Conservation (phyloP, 352 stramenopile genomes). For the Globisporangium ultimum region DNA sequence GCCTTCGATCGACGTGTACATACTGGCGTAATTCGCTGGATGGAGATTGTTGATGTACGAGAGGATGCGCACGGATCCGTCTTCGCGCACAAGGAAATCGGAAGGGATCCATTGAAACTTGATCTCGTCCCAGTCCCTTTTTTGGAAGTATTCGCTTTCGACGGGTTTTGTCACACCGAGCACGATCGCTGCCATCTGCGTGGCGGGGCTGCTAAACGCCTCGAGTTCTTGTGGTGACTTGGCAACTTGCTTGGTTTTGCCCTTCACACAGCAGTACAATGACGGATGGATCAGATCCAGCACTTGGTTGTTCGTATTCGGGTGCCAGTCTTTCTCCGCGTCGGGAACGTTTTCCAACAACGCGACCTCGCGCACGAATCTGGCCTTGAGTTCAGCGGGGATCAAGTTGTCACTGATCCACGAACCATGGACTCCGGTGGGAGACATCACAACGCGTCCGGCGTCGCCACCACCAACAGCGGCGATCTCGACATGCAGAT, state of each 20-base stretch:
- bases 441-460: background rate
- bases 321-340: constrained; percentile 54
- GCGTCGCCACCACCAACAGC: too few relatives aligned
- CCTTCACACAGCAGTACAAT: constrained; percentile 54
- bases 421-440: background rate
- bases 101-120: constrained; percentile 49
- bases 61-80: constrained; percentile 17
- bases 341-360: constrained; percentile 35
- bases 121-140: constrained; percentile 16
- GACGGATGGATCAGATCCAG: constrained; percentile 61
- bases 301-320: constrained; percentile 40
- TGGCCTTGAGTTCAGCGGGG: constrained; percentile 15
- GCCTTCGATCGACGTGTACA: constrained; percentile 29
- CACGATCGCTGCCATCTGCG: constrained; percentile 35
- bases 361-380: constrained; percentile 23
- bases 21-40: constrained; percentile 11
- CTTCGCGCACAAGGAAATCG: constrained; percentile 20
- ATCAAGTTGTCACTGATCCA: constrained; percentile 36
- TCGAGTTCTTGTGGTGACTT: background rate
- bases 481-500: background rate
- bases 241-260: constrained; percentile 20
- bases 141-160: constrained; percentile 11
- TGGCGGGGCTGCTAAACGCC: background rate
- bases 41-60: constrained; percentile 66
- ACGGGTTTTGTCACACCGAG: constrained; percentile 14